phyloP scores from a whole-genome alignment of 2,329 filamentous ascomycete genomes.

The Curvularia spicifera region DNA sequence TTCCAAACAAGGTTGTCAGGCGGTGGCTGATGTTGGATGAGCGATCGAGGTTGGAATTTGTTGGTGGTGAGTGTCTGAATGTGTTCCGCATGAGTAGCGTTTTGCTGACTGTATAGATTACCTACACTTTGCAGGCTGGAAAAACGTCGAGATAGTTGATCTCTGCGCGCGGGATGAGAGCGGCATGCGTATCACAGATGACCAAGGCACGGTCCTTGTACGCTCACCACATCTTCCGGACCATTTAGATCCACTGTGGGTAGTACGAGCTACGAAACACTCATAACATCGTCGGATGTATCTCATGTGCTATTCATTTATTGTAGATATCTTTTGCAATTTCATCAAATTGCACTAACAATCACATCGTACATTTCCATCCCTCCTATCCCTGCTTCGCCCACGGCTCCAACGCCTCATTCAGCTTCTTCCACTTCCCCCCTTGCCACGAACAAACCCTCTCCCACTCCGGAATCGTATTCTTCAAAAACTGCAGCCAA shows the following conservation, averaged over 20 bases:
- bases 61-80: conserved; percentile 47
- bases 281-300: background rate
- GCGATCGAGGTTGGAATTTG: conserved; percentile 56
- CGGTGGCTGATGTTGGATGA: conserved; percentile 57
- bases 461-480: conserved; percentile 59
- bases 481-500: conserved; percentile 59
- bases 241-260: conserved; percentile 39
- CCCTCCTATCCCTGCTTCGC: background rate
- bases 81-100: background rate
- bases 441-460: conserved; percentile 57
- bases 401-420: conserved; percentile 5
- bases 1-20: conserved; percentile 60
- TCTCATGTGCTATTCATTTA: background rate
- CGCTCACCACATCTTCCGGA: conserved; percentile 20
- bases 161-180: conserved; percentile 51
- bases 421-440: conserved; percentile 55
- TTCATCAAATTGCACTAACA: background rate
- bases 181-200: conserved; percentile 30
- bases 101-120: conserved; percentile 46
- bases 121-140: conserved; percentile 60
- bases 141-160: conserved; percentile 60
- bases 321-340: background rate
- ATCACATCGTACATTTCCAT: background rate
- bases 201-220: conserved; percentile 26
- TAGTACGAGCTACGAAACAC: conserved; percentile 32